Percentiles rank a stretch among this genome's conserved stretches.
Conservation (phyloP, 805 yeast species). For the Monosporozyma servazzii region DNA sequence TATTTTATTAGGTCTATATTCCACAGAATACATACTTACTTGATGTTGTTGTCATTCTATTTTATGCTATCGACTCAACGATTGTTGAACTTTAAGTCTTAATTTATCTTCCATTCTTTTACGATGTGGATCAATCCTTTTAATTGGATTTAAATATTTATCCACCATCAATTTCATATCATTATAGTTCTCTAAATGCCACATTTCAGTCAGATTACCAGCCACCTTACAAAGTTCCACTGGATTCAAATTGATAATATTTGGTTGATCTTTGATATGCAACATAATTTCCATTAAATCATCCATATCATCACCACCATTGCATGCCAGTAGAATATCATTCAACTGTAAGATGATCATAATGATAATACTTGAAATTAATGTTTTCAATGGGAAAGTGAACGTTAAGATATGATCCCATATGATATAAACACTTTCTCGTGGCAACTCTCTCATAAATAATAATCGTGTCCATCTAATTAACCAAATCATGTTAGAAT, state of each 20-base stretch:
- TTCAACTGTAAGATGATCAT: conserved; percentile 12
- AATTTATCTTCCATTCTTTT: conserved; percentile 21
- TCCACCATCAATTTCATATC: conserved; percentile 19
- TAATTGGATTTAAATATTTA: conserved; percentile 11
- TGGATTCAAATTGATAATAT: conserved; percentile 10
- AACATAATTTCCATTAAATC: conserved; percentile 24
- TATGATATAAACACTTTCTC: conserved; percentile 15
- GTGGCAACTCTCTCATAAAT: conserved; percentile 24
- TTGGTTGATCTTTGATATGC: conserved; percentile 13
- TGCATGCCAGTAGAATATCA: conserved; percentile 5
- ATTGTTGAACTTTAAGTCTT: conserved; percentile 17
- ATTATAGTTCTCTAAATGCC: conserved; percentile 13
- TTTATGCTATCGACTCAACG: conserved; percentile 8
- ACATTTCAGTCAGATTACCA: conserved; percentile 23
- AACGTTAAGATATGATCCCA: conserved; percentile 28
- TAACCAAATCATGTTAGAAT: conserved; percentile 24
- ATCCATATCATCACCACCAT: conserved; percentile 20
- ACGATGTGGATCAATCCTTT: conserved; percentile 18
- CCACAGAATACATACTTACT: neutral
- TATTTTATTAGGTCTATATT: too few species aligned
- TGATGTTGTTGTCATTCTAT: neutral
- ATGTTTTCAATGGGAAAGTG: conserved; percentile 15
- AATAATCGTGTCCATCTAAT: conserved; percentile 28
- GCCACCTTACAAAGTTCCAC: conserved; percentile 21
- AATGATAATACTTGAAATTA: conserved; percentile 19